Evolutionary conservation across 148 eudicot species (phyloP).

Genomic region (Pharnaceum exiguum): DNA sequence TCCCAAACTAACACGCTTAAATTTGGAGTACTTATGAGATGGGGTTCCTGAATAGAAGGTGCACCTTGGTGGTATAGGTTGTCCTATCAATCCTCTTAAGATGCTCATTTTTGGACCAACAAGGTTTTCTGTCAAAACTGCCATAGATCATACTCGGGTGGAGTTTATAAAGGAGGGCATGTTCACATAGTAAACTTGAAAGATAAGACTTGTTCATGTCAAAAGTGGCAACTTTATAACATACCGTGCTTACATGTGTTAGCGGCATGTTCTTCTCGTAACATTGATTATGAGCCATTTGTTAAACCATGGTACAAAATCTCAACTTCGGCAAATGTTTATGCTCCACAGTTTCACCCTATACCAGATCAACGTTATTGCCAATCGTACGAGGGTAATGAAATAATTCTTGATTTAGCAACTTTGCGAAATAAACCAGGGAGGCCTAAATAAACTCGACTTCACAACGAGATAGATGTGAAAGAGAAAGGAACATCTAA

Average conservation of each 20-base stretch:
- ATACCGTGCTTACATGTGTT: slow-evolving; percentile 5
- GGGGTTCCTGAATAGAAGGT: no score
- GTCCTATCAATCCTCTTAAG: no score
- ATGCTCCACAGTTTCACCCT: not conserved
- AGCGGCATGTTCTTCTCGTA: slow-evolving; percentile 3
- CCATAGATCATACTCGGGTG: not conserved
- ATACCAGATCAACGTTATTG: slow-evolving; percentile 6
- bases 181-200: not conserved
- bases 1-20: no score
- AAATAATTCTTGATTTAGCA: not conserved
- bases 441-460: not conserved
- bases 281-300: slow-evolving; percentile 3
- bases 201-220: slow-evolving; percentile 4
- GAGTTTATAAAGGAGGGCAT: not conserved
- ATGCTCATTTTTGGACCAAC: not conserved
- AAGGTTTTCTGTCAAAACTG: not conserved
- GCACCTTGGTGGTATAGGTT: no score
- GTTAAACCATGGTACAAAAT: not conserved
- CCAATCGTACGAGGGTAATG: not conserved
- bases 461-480: slow-evolving; percentile 7
- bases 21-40: no score
- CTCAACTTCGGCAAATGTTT: not conserved
- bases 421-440: not conserved
- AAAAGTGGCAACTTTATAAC: slow-evolving; percentile 15
- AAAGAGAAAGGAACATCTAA: not conserved